Evolutionary conservation across 305 asterid species (phyloP).

Genomic region (Fraxinus floribunda): DNA sequence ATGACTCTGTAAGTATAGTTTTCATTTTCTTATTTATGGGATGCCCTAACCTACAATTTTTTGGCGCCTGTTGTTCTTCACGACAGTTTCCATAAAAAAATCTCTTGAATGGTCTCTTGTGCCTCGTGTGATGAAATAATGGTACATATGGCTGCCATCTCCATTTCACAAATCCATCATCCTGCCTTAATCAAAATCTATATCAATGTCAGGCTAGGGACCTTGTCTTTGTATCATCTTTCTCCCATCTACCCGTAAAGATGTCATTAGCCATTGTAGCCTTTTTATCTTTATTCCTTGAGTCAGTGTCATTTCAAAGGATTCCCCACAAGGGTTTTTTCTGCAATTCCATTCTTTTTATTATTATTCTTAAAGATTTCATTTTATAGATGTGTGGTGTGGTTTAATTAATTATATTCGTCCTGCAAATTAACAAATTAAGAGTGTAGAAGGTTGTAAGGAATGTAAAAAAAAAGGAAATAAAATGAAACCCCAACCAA

Average conservation of each 20-base stretch:
- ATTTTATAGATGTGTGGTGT: constrained; percentile 10
- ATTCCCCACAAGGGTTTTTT: constrained; percentile 14
- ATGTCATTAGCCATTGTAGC: constrained; percentile 37
- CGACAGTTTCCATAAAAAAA: neutral
- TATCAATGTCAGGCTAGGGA: constrained; percentile 71
- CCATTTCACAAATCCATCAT: constrained; percentile 62
- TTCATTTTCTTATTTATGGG: neutral
- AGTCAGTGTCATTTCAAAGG: constrained; percentile 23
- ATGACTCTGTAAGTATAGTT: neutral
- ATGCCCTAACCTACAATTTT: neutral
- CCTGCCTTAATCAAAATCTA: constrained; percentile 79
- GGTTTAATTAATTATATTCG: neutral
- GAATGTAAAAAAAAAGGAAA: neutral
- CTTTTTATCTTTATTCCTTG: constrained; percentile 12
- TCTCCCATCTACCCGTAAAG: constrained; percentile 77
- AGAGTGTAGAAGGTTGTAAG: neutral
- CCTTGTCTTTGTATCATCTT: constrained; percentile 57
- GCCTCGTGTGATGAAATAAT: neutral
- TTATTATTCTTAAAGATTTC: constrained; percentile 21
- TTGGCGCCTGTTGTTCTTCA: neutral
- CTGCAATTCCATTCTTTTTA: constrained; percentile 23
- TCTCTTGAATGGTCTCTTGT: neutral
- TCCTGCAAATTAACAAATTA: neutral
- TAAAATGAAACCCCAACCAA: neutral
- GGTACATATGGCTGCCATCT: constrained; percentile 69